Base-by-base conservation (phyloP, 345 rosid species). In the Eutrema japonicum region DNA sequence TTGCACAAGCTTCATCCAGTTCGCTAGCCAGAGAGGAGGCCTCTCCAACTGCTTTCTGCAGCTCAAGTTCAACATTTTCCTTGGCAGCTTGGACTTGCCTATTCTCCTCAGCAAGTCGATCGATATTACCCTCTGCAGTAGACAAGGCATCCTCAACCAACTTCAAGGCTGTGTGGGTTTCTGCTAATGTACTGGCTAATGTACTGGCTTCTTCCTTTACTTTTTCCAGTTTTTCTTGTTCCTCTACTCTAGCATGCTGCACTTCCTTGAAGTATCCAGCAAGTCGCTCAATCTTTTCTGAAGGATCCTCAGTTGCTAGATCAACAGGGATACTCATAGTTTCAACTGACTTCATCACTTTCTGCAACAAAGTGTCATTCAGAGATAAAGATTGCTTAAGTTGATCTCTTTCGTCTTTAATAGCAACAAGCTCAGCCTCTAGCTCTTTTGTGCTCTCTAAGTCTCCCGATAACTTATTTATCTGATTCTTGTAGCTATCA, bases 281-380 rank as follows among this genome's bases (percentile, higher is more conserved):
- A 82, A 93, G 82, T 84, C 83, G 82, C 59, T 83, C 86, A 60
- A 89, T 80, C 83, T 87, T 90, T 74, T 82, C 86, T 3, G 84
- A 54, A 32, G 91, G 86, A 64, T 88, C 91, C 67, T 78, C 74
- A 80, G 79, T 79, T 60, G 32, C 77, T 61, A 70, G 70, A 68
- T 82, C 82, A 49, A 72, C 78, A 48, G 96, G 94, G 81, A 85
- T 64, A 52, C 68, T 57, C 33, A 91, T 64, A 10, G 30, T 72
- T 53, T 88, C 96, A 77, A 84, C 57, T 4, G 88, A 77, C 70
- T 82, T 83, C 35, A 84, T 72, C 38, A 89, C 73, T 60, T 76
- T 82, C 52, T 84, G 87, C 77, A 88, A 67, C 75, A 84, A 64
- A 63, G 68, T 77, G 70, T 84, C 83, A 73, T 84, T 91, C 73